phyloP scores from a whole-genome alignment of 2,329 filamentous ascomycete species.

The Trichoderma asperellum region DNA sequence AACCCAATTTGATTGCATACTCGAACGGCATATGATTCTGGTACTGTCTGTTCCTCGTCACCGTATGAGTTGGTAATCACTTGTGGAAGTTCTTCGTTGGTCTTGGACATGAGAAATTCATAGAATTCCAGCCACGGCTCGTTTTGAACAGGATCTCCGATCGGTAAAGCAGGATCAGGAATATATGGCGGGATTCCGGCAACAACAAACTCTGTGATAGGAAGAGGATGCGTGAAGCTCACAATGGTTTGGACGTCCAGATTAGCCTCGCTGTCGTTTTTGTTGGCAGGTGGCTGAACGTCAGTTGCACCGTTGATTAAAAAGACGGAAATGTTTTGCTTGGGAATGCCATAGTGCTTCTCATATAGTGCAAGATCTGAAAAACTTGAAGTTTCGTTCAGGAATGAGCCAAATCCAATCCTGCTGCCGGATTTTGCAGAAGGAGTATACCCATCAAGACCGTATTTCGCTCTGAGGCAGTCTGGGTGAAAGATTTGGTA shows the following conservation, averaged over 20 bases:
- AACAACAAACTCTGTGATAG: constrained; percentile 27
- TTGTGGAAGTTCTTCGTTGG: constrained; percentile 54
- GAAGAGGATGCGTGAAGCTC: constrained; percentile 28
- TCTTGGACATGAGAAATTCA: constrained; percentile 51
- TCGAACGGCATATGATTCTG: constrained; percentile 53
- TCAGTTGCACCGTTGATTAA: constrained; percentile 23
- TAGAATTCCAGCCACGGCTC: constrained; percentile 62
- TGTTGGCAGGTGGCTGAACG: constrained; percentile 5
- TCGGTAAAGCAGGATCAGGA: constrained; percentile 10
- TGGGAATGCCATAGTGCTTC: constrained; percentile 5
- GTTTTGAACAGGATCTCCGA: constrained; percentile 41
- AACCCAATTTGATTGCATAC: constrained; percentile 59
- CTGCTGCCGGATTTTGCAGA: constrained; percentile 23
- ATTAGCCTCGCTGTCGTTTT: constrained; percentile 30
- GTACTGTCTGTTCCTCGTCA: constrained; percentile 61
- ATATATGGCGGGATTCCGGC: constrained; percentile 12
- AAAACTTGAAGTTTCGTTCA: constrained; percentile 27
- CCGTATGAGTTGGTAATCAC: constrained; percentile 62
- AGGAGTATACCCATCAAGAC: constrained; percentile 29
- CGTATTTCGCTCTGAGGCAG: constrained; percentile 29
- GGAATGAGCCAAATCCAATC: constrained; percentile 29
- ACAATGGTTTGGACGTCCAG: constrained; percentile 30
- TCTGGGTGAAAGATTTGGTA: constrained; percentile 24
- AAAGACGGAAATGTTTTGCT: constrained; percentile 26
- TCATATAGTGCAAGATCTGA: constrained; percentile 25